Percentiles rank a stretch among this genome's conserved stretches.
phyloP scores from a whole-genome alignment of 192 early-diverging fungal genomes.

The Mortierella antarctica region DNA sequence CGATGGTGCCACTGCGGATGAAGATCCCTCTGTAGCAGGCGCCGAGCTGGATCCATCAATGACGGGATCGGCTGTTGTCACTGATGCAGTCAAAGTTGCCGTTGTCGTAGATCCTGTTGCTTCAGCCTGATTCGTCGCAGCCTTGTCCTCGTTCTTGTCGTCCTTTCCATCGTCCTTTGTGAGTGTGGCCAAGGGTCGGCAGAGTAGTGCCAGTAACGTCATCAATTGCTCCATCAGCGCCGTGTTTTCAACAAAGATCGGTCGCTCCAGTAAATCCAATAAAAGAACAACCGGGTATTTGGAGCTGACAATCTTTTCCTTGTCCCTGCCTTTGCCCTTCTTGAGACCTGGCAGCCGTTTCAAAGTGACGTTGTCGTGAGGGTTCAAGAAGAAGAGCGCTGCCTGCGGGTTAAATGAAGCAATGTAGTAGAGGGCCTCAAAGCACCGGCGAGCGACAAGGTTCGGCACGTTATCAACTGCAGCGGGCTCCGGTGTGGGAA shows the following conservation, averaged over 20 bases:
- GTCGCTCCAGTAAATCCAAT: conserved; percentile 85
- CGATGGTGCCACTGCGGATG: conserved; percentile 2
- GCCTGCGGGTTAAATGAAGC: conserved; percentile 82
- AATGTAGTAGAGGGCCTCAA: conserved; percentile 86
- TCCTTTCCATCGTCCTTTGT: conserved; percentile 63
- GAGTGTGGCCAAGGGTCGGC: conserved; percentile 77
- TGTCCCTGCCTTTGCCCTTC: conserved; percentile 77
- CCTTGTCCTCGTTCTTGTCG: conserved; percentile 13
- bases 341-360: conserved; percentile 59
- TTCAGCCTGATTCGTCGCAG: conserved; percentile 7
- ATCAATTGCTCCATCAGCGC: conserved; percentile 89
- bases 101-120: conserved; percentile 8
- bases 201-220: conserved; percentile 83
- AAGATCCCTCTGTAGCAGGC: neutral
- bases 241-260: conserved; percentile 83
- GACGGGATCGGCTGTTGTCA: neutral
- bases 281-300: conserved; percentile 83
- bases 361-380: conserved; percentile 69
- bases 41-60: neutral
- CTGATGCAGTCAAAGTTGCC: neutral
- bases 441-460: conserved; percentile 88
- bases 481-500: conserved; percentile 34
- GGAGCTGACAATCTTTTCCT: conserved; percentile 63
- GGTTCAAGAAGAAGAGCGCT: conserved; percentile 81
- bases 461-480: conserved; percentile 81